Percentiles rank a stretch among this genome's conserved stretches.
These are phyloP conservation scores for Ceratocystis alfenasii DNA, from an alignment of 2,329 filamentous ascomycete species.

Conservation along the genomic window DNA sequence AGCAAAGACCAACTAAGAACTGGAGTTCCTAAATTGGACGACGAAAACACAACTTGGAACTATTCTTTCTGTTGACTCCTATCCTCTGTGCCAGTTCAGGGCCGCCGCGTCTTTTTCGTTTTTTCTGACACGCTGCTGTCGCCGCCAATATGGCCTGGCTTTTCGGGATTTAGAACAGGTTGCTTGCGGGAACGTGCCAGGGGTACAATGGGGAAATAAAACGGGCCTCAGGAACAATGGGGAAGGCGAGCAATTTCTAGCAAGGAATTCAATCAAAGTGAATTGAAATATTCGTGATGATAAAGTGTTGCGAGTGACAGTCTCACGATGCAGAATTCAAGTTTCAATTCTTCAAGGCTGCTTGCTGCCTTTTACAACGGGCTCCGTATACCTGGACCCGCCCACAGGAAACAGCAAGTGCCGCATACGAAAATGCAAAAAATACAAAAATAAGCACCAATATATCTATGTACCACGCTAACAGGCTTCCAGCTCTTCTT, in stretches of 20 bases:
- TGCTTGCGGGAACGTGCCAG: not conserved
- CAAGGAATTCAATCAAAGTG: not conserved
- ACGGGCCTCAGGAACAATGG: constrained; percentile 8
- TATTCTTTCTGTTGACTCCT: too few relatives aligned
- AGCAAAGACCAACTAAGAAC: not conserved
- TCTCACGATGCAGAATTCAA: not conserved
- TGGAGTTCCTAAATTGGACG: not conserved
- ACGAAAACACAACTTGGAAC: too few relatives aligned
- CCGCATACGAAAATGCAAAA: not conserved
- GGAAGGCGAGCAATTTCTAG: not conserved
- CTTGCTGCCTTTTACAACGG: too few relatives aligned
- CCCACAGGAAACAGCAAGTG: not conserved
- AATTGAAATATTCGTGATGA: not conserved
- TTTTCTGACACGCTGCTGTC: not conserved
- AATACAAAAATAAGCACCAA: not conserved
- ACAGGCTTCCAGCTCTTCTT: not conserved
- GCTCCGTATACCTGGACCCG: too few relatives aligned
- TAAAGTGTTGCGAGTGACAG: not conserved
- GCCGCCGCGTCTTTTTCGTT: not conserved
- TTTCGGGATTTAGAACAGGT: not conserved
- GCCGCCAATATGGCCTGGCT: not conserved
- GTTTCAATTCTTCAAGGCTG: too few relatives aligned
- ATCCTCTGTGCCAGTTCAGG: too few relatives aligned
- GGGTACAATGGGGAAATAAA: constrained; percentile 5
- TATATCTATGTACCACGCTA: not conserved